A percentile compares a stretch with the other conserved stretches of the same genome.
Conservation (phyloP, 805 yeast genomes). For the Cephaloascus fragrans region DNA sequence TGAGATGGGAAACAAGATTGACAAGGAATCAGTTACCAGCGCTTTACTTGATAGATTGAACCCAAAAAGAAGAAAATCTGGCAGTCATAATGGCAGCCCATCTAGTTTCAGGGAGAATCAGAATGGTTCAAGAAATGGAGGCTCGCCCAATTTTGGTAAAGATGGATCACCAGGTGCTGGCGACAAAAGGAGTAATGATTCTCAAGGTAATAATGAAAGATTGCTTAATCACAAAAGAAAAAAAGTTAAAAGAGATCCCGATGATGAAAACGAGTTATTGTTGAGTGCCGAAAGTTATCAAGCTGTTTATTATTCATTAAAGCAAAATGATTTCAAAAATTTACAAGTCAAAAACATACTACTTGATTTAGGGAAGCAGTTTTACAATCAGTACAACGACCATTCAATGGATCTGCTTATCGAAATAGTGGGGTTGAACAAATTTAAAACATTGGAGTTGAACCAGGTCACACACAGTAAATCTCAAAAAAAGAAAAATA, state of each 20-base stretch:
- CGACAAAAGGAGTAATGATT: conserved; percentile 13
- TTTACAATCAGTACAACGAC: background rate
- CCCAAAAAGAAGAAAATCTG: conserved; percentile 8
- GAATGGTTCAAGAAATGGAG: background rate
- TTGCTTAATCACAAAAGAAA: conserved; percentile 16
- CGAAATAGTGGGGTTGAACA: conserved; percentile 13
- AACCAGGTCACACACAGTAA: background rate
- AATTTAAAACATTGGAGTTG: conserved; percentile 8
- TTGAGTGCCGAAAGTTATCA: conserved; percentile 40
- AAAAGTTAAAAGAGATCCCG: conserved; percentile 15
- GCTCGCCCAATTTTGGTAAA: background rate
- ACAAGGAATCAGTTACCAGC: conserved; percentile 21
- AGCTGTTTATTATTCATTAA: conserved; percentile 38
- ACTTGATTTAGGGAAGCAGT: conserved; percentile 11
- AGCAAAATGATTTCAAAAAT: conserved; percentile 34
- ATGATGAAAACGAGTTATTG: conserved; percentile 32
- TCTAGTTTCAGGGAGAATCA: background rate
- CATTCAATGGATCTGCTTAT: conserved; percentile 6
- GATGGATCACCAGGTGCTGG: background rate
- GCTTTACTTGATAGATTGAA: conserved; percentile 22
- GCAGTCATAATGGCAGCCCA: background rate
- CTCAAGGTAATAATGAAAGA: conserved; percentile 22
- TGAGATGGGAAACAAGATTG: conserved; percentile 30
- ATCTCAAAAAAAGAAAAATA: conserved; percentile 8
- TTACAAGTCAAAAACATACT: conserved; percentile 16